A percentile compares a stretch with the other conserved stretches of the same genome.
Conservation (phyloP, 73 alveolate genomes). For the Tetrahymena malaccensis region DNA sequence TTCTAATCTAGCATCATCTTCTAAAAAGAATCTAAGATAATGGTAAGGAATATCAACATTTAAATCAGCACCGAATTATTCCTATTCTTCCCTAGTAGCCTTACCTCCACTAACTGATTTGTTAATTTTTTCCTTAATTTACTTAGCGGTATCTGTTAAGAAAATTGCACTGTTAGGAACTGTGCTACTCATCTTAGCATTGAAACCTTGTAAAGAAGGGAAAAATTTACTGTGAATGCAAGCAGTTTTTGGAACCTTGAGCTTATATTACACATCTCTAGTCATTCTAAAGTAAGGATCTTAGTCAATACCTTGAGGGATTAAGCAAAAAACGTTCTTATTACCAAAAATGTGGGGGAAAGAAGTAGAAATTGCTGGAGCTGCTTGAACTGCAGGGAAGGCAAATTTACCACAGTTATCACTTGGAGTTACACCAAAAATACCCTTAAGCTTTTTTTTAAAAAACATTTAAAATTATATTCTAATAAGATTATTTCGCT, state of each 20-base stretch:
- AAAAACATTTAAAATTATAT: neutral
- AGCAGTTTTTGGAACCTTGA: slow-evolving; percentile 92
- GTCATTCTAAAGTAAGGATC: slow-evolving; percentile 99
- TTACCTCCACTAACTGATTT: neutral
- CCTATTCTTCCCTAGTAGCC: neutral
- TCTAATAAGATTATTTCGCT: neutral
- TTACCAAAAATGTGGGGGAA: slow-evolving; percentile 88
- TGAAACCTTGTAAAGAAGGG: slow-evolving; percentile 95
- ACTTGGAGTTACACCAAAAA: slow-evolving; percentile 94
- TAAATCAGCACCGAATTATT: neutral
- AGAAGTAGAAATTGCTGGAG: slow-evolving; percentile 91
- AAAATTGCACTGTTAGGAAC: slow-evolving; percentile 67
- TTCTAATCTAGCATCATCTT: slow-evolving; percentile 90
- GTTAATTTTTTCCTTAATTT: slow-evolving; percentile 76
- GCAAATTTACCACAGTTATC: slow-evolving; percentile 96
- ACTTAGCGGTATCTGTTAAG: slow-evolving; percentile 77
- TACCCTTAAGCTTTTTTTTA: slow-evolving; percentile 32
- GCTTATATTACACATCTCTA: slow-evolving; percentile 93
- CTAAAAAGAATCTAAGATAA: slow-evolving; percentile 92
- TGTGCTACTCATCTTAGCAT: slow-evolving; percentile 73
- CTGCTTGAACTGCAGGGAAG: slow-evolving; percentile 98
- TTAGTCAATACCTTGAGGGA: slow-evolving; percentile 98
- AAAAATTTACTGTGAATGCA: slow-evolving; percentile 87
- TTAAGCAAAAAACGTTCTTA: slow-evolving; percentile 81
- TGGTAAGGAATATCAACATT: slow-evolving; percentile 50